Evolutionary conservation across 306 rosid species (phyloP), one percentile per base, ranked within the genome.

Genomic region (Quercus rubra): DNA sequence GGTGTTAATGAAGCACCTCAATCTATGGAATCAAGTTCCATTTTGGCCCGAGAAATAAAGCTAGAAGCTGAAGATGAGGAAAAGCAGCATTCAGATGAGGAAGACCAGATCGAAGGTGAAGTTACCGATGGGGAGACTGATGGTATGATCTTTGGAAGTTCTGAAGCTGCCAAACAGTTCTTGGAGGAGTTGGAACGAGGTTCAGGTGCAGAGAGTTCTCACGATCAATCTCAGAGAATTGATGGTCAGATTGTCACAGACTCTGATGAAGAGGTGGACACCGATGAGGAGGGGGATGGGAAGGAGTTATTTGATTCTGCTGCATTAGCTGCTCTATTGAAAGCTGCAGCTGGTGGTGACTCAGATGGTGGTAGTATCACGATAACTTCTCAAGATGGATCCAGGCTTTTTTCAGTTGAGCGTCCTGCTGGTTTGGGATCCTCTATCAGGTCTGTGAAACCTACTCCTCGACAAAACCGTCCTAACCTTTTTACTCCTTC

Each of bases 351-450:
- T 2, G 93, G 91, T 35, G 91, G 86, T 6, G 91, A 89, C 74
- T 85, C 92, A 43, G 98, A 93, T 74, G 97, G 91, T 35, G 90
- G 93, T 63, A 85, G 84, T 46, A 88, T 91, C 86, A 90, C 99
- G 18, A 80, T 96, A 81, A 88, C 94, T 71, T 80, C 96, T 76
- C 90, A 91, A 71, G 99, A 96, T 86, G 99, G 98, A 38, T 85
- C 98, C 9, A 86, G 90, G 88, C 97, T 96, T 72, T 96, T 96
- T 86, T 93, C 99, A 46, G 91, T 93, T 6, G 99, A 96, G 88
- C 98, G 98, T 35, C 99, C 99, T 12, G 98, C 98, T 83, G 99
- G 99, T 74, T 87, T 96, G 86, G 99, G 99, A 52, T 76, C 93
- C 64, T 91, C 99, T 52, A 91, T 93, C 25, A 88, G 70, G 63